Evolutionary conservation across 2,329 filamentous ascomycete species (phyloP), one percentile per base, ranked within the genome.

Genomic region (Ophiostoma ulmi): DNA sequence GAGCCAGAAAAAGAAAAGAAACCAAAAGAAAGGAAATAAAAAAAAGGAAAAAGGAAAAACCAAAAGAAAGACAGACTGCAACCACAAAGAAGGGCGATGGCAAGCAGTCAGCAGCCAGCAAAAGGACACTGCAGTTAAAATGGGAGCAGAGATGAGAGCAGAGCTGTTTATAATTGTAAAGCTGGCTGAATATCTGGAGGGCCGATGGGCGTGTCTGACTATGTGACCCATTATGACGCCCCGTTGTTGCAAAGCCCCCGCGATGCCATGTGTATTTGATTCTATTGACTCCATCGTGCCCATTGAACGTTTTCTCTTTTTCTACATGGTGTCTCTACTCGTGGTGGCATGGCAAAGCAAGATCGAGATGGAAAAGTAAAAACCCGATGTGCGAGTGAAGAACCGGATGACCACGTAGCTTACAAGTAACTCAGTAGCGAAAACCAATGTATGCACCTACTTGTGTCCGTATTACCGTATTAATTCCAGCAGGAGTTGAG

Each of bases 21-120:
- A 48, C 48, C 61, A 71, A 38, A 68, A 58, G 31, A 36, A 48
- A 70, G 52, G 44, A 69, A 64, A 61, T 63, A 39, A 67, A 17
- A 13, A 22, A 44, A 39, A 66, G 8, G n/a, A 8, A n/a, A 5
- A 68, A 67, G 20, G 5, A 22, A 26, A 22, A 13, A 58, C 3
- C 7, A 58, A 58, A 26, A 58, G 2, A 58, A 58, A 11, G 52
- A 68, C 64, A 66, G 22, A 65, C 38, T 13, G 38, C 38, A 52
- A 70, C 64, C 22, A 63, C 22, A 44, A 48, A 48, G 44, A 48
- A 44, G 7, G 39, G 6, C 14, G 20, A 14, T 17, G 44, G 14
- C 17, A 14, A 48, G 44, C 44, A 7, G 44, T 48, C 44, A 48
- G 44, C 44, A 48, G 44, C 44, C 44, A 48, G 44, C 44, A 48